Evolutionary conservation across 2,329 filamentous ascomycete species (phyloP).

Genomic region (Fusarium drepaniforme): DNA sequence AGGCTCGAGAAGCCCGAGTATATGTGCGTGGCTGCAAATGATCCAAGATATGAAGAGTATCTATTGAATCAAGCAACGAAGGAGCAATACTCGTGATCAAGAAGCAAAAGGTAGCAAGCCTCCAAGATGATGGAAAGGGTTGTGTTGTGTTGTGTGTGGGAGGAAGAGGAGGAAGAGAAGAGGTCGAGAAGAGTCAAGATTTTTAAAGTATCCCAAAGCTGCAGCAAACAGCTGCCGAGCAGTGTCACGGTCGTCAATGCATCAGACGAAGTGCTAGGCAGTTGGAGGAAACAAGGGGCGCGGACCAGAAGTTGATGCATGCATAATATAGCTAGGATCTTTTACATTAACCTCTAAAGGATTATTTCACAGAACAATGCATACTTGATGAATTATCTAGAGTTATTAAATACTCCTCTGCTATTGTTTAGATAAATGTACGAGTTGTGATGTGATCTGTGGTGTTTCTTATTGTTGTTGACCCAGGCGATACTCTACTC

Average conservation of each 20-base stretch:
- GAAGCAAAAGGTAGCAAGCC: not conserved
- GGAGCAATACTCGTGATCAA: not conserved
- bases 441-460: not conserved
- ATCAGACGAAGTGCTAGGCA: not conserved
- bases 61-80: not conserved
- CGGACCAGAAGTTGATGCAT: not conserved
- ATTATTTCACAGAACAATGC: not conserved
- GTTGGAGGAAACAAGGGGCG: not conserved
- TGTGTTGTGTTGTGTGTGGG: not conserved
- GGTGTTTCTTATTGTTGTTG: not conserved
- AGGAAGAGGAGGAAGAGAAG: not conserved
- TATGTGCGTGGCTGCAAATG: not conserved
- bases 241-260: not conserved
- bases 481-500: not conserved
- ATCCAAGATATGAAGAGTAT: not conserved
- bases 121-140: not conserved
- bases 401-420: not conserved
- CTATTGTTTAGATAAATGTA: not conserved
- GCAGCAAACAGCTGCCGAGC: not conserved
- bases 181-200: not conserved
- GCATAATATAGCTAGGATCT: not conserved
- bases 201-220: not conserved
- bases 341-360: not conserved
- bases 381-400: not conserved
- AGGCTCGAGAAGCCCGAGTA: not conserved